A percentile compares a stretch with the other conserved stretches of the same genome.
Conservation (phyloP, 192 early-diverging fungal species). For the Linnemannia zychae region DNA sequence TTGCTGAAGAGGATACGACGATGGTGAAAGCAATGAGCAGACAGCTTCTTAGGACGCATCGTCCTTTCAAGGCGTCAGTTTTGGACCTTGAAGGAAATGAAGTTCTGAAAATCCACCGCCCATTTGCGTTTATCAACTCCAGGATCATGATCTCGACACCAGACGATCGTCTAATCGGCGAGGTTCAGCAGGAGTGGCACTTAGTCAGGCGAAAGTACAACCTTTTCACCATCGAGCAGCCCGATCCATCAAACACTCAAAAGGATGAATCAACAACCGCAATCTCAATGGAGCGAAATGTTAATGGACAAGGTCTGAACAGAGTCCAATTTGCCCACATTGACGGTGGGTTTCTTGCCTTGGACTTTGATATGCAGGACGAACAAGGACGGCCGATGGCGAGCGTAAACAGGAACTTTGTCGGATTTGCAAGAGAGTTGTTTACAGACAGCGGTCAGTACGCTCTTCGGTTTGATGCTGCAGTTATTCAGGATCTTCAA, state of each 20-base stretch:
- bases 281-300: conserved; percentile 20
- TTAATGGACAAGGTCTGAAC: conserved; percentile 26
- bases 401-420: conserved; percentile 84
- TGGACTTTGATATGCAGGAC: conserved; percentile 83
- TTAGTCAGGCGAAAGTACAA: conserved; percentile 85
- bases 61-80: conserved; percentile 81
- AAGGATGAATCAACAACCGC: conserved; percentile 20
- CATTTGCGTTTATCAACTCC: conserved; percentile 86
- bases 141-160: conserved; percentile 74
- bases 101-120: conserved; percentile 75
- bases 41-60: conserved; percentile 80
- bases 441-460: conserved; percentile 92
- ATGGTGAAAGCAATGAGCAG: conserved; percentile 73
- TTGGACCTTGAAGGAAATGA: conserved; percentile 79
- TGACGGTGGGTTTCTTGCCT: conserved; percentile 79
- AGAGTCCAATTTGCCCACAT: conserved; percentile 76
- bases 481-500: conserved; percentile 53
- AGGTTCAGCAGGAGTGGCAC: conserved; percentile 92
- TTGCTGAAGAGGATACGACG: conserved; percentile 81
- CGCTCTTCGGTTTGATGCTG: conserved; percentile 80
- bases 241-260: conserved; percentile 34
- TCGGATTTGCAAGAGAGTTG: conserved; percentile 84
- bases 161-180: conserved; percentile 77
- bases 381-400: conserved; percentile 66
- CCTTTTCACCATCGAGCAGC: conserved; percentile 75